Base-by-base conservation (phyloP, 1,139 yeast genomes). In the Hemisphaericaspora lyxosophila region DNA sequence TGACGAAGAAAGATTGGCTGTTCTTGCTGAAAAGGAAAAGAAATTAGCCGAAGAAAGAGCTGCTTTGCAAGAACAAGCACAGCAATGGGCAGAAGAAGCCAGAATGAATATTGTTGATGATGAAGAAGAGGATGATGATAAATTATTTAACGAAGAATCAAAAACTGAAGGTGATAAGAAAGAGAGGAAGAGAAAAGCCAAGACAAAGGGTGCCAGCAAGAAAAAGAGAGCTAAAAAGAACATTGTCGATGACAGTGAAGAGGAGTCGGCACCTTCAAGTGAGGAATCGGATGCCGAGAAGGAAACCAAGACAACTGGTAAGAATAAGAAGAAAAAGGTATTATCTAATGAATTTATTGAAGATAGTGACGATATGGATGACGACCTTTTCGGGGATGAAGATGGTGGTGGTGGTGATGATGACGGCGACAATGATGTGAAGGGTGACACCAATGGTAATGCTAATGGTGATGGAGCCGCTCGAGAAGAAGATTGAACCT, bases 41-140 rank as follows among this genome's bases (percentile, higher is more conserved):
- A 78, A 70, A 54, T 64, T 79, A 51, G 80, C 80, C 22, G 80
- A 75, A 49, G 94, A 88, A 57, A 79, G 90, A 55, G 76, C 75
- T 44, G 74, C 67, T 41, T 68, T 87, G 39, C 95, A 85, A 55
- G 88, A 83, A 49, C 92, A 87, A 56, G 94, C 95, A 5, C 78
- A 78, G 50, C 82, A 83, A 55, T 82, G 94, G 92, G 85, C 85
- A 26, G 84, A 80, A 55, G 77, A 76, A 48, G 67, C 78, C 33
- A 57, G 73, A 44, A 48, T 55, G 50, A 54, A 56, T 33, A 55
- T 62, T 16, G 54, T 54, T 6, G 70, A 52, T 7, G 68, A 63
- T 15, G 71, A 63, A 5, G 64, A 61, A 17, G 67, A 4, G 11
- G 23, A 20, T 19, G 60, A 60, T 34, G 64, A 62, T 25, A 50